These are phyloP conservation scores for Sarcodon aspratus DNA, from an alignment of 768 basidiomycete species.

Conservation along the genomic window DNA sequence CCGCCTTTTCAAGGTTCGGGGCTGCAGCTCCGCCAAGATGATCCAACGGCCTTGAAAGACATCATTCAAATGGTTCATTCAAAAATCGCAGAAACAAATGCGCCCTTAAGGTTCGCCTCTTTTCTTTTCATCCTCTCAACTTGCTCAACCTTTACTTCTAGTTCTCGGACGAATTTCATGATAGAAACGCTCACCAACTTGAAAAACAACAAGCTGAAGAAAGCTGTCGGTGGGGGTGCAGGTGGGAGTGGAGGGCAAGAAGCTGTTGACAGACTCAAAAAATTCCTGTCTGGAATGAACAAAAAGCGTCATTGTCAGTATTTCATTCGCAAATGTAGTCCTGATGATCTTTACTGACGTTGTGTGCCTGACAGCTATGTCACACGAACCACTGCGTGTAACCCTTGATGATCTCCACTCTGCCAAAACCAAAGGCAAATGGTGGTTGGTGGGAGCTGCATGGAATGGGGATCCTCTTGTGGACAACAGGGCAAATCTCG, in stretches of 20 bases:
- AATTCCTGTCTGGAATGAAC: slow-evolving; percentile 62
- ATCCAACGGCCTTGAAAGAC: slow-evolving; percentile 85
- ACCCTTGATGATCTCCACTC: slow-evolving; percentile 77
- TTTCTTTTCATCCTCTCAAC: not conserved
- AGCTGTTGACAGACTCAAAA: slow-evolving; percentile 79
- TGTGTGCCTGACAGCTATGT: slow-evolving; percentile 42
- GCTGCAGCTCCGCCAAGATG: slow-evolving; percentile 81
- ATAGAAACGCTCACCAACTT: slow-evolving; percentile 85
- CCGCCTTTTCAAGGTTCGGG: slow-evolving; percentile 61
- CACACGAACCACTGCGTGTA: slow-evolving; percentile 80
- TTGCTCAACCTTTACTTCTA: slow-evolving; percentile 17
- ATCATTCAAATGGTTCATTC: slow-evolving; percentile 76
- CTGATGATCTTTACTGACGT: not conserved
- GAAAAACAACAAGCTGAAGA: slow-evolving; percentile 82
- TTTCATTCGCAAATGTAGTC: not conserved
- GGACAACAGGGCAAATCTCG: slow-evolving; percentile 42
- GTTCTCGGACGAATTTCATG: slow-evolving; percentile 92
- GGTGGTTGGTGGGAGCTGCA: slow-evolving; percentile 97
- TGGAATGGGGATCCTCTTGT: slow-evolving; percentile 90
- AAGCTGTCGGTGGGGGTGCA: slow-evolving; percentile 46
- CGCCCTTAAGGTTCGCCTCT: slow-evolving; percentile 37
- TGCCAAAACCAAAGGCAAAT: slow-evolving; percentile 83
- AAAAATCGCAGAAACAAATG: slow-evolving; percentile 45
- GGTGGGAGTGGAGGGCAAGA: slow-evolving; percentile 43
- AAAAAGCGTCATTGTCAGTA: slow-evolving; percentile 66